These are phyloP conservation scores for Boeremia exigua DNA, from an alignment of 2,329 filamentous ascomycete genomes.

Conservation along the genomic window DNA sequence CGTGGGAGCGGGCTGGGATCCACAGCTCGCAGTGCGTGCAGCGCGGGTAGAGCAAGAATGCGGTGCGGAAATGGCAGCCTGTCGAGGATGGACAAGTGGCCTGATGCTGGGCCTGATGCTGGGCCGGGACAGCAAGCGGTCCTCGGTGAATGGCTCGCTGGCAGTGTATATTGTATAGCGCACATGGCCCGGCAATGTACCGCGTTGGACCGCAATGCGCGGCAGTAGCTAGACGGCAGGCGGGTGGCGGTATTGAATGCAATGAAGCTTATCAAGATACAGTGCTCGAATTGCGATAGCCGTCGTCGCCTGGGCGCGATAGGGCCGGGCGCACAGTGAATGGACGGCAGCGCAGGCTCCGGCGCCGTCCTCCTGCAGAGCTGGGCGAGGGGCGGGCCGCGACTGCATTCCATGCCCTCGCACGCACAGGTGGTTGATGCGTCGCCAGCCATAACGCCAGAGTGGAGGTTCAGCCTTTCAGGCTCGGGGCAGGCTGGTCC, in stretches of 20 bases:
- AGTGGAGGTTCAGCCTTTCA: not conserved
- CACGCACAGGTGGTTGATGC: no score
- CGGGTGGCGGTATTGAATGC: slow-evolving; percentile 3
- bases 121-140: not conserved
- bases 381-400: slow-evolving; percentile 5
- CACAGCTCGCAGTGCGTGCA: slow-evolving; percentile 4
- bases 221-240: not conserved
- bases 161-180: not conserved
- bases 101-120: slow-evolving; percentile 13
- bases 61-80: slow-evolving; percentile 8
- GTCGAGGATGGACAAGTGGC: slow-evolving; percentile 7
- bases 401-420: slow-evolving; percentile 9
- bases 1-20: slow-evolving; percentile 5
- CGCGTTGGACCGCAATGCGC: slow-evolving; percentile 6
- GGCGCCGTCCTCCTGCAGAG: not conserved
- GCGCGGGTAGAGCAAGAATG: slow-evolving; percentile 9
- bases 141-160: not conserved
- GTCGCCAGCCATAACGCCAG: not conserved
- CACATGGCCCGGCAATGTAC: no score
- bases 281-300: slow-evolving; percentile 13
- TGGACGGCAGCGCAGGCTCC: not conserved
- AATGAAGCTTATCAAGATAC: slow-evolving; percentile 14
- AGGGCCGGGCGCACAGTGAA: slow-evolving; percentile 1
- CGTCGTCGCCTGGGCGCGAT: slow-evolving; percentile 2
- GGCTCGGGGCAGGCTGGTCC: slow-evolving; percentile 2